phyloP scores from a whole-genome alignment of 169 alveolate species.

The Theileria annulata region DNA sequence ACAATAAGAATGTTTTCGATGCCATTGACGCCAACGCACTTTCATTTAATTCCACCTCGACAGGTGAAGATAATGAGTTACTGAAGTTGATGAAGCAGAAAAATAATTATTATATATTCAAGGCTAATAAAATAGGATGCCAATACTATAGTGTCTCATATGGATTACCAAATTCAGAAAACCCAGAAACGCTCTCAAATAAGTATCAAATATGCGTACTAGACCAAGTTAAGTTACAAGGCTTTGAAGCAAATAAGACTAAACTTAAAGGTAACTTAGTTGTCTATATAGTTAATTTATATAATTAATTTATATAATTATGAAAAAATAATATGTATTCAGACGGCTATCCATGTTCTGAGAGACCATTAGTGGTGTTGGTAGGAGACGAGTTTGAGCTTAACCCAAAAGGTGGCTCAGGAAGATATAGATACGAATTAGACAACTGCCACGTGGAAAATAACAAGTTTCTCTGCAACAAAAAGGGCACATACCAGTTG shows the following conservation, averaged over 20 bases:
- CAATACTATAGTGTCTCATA: background rate
- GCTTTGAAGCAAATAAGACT: background rate
- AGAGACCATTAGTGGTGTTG: slow-evolving; percentile 17
- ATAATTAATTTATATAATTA: background rate
- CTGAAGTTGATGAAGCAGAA: background rate
- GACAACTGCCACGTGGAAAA: background rate
- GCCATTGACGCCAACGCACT: slow-evolving; percentile 1
- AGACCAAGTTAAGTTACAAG: background rate
- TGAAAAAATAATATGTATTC: background rate
- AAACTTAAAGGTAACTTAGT: background rate
- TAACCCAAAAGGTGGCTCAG: slow-evolving; percentile 10
- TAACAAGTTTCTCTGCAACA: slow-evolving; percentile 1
- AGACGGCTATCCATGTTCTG: background rate
- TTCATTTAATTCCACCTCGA: background rate
- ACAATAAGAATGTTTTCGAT: slow-evolving; percentile 7
- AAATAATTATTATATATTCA: slow-evolving; percentile 9
- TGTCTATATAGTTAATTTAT: background rate
- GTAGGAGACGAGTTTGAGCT: slow-evolving; percentile 11
- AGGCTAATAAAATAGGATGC: background rate
- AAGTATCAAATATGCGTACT: slow-evolving; percentile 12
- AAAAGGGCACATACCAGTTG: slow-evolving; percentile 6
- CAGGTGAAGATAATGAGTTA: background rate
- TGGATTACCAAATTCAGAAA: background rate
- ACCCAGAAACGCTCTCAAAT: background rate
- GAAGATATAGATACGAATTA: background rate